phyloP scores from a whole-genome alignment of 2,329 filamentous ascomycete species.

The Albophoma yamanashiensis region DNA sequence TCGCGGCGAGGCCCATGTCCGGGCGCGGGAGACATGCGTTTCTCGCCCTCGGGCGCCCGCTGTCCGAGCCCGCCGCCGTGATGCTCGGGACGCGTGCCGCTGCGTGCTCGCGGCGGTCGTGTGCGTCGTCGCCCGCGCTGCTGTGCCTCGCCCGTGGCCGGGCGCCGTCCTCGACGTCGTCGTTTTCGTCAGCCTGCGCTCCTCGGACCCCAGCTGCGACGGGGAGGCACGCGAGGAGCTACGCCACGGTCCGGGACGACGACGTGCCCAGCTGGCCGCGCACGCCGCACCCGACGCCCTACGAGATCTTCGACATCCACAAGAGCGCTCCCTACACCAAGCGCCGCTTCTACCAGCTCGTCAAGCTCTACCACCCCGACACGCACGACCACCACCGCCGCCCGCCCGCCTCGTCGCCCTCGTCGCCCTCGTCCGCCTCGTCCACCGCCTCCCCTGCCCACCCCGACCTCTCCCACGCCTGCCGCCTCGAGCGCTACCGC shows the following conservation, averaged over 20 bases:
- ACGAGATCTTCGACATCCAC: constrained; percentile 66
- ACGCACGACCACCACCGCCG: constrained; percentile 24
- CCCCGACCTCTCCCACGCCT: constrained; percentile 33
- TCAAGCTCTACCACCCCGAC: constrained; percentile 95
- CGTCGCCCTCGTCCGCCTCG: background rate
- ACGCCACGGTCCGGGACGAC: constrained; percentile 1
- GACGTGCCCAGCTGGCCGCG: constrained; percentile 33
- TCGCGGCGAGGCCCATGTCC: background rate
- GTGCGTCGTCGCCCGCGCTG: background rate
- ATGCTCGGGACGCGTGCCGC: background rate
- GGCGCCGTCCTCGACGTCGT: background rate
- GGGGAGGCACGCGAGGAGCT: background rate
- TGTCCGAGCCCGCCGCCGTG: background rate
- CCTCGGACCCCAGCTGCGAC: background rate
- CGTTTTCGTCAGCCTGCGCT: background rate
- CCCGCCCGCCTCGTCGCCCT: background rate
- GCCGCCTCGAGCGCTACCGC: constrained; percentile 78
- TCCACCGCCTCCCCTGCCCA: background rate
- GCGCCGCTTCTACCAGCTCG: constrained; percentile 74
- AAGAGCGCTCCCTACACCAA: constrained; percentile 67
- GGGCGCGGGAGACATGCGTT: background rate
- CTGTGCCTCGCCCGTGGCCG: background rate
- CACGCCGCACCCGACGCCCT: constrained; percentile 58
- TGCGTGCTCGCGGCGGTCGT: background rate
- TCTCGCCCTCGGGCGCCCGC: background rate